A percentile compares a stretch with the other conserved stretches of the same genome.
Evolutionary conservation across 148 eudicot genomes (phyloP).

Genomic region (Camellia granthamiana): DNA sequence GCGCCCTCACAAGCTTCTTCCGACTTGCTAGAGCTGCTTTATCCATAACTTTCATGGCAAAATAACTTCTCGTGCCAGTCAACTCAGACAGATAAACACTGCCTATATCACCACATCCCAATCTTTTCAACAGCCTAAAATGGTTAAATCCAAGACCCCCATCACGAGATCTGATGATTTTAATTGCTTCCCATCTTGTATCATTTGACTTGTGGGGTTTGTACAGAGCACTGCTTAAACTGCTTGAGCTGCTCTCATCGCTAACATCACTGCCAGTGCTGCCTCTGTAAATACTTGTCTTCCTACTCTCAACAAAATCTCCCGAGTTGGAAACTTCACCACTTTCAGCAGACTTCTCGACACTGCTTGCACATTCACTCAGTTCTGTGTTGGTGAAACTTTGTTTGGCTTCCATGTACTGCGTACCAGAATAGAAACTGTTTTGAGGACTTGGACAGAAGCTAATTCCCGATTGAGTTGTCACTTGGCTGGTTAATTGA

Average conservation of each 20-base stretch:
- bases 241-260: slow-evolving; percentile 85
- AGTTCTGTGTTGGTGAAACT: slow-evolving; percentile 76
- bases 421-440: slow-evolving; percentile 65
- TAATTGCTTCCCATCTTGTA: slow-evolving; percentile 81
- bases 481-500: slow-evolving; percentile 20
- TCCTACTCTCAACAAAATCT: slow-evolving; percentile 65
- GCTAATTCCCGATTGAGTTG: slow-evolving; percentile 30
- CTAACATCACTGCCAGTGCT: slow-evolving; percentile 86
- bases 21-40: slow-evolving; percentile 68
- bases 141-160: slow-evolving; percentile 62
- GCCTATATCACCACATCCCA: slow-evolving; percentile 93
- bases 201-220: slow-evolving; percentile 92
- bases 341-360: slow-evolving; percentile 50
- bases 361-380: slow-evolving; percentile 61
- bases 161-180: slow-evolving; percentile 53
- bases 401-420: slow-evolving; percentile 68
- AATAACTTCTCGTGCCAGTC: slow-evolving; percentile 66
- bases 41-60: slow-evolving; percentile 93
- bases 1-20: slow-evolving; percentile 80
- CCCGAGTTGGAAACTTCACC: slow-evolving; percentile 43
- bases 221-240: slow-evolving; percentile 52
- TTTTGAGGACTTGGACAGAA: slow-evolving; percentile 69
- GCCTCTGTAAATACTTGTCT: slow-evolving; percentile 63
- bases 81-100: slow-evolving; percentile 76
- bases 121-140: slow-evolving; percentile 61